Evolutionary conservation across 495 filamentous ascomycete genomes (phyloP), one percentile per base, ranked within the genome.

Genomic region (Lineolata rhizophorae): DNA sequence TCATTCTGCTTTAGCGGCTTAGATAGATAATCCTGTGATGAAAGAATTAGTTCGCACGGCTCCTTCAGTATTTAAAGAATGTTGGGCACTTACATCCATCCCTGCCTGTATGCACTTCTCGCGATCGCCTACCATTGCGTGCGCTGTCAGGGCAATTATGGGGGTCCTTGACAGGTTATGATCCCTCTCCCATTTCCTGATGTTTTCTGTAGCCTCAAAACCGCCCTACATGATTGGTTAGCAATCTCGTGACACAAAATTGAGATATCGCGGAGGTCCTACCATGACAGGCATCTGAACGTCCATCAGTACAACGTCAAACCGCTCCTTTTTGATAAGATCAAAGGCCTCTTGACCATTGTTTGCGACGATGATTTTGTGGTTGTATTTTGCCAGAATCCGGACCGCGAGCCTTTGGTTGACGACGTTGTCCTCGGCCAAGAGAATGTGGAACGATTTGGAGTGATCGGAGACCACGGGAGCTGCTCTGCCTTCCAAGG

Each of bases 241-340:
- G 19, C 11, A 28, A 35, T 4, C 13, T 11, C 28, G 27, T 28
- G 17, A 31, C 9, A 1, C n/a, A n/a, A n/a, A n/a, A n/a, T n/a
- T n/a, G n/a, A 25, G 17, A 18, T 4, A 11, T 18, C 8, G 5
- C 13, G 0, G 19, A 12, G 8, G 18, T 47, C 64, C 48, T 56
- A 76, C 72, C 84, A 99, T 95, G 38, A 95, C 74, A 14, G 90
- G 90, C 90, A 99, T 99, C 51, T 95, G 90, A 4, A 99, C 90
- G 44, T 99, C 87, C 87, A 99, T 99, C 29, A 99, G 56, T 39
- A 97, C 87, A 43, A 91, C 79, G 54, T 97, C 87, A 46, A 85
- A 97, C 39, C 80, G 75, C 54, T 77, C 81, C 44, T 72, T 67
- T 58, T 82, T 82, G 39, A 95, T 68, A 17, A 74, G 72, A 39